Conservation (phyloP, 805 yeast species). For the Starmerella davenportii region DNA sequence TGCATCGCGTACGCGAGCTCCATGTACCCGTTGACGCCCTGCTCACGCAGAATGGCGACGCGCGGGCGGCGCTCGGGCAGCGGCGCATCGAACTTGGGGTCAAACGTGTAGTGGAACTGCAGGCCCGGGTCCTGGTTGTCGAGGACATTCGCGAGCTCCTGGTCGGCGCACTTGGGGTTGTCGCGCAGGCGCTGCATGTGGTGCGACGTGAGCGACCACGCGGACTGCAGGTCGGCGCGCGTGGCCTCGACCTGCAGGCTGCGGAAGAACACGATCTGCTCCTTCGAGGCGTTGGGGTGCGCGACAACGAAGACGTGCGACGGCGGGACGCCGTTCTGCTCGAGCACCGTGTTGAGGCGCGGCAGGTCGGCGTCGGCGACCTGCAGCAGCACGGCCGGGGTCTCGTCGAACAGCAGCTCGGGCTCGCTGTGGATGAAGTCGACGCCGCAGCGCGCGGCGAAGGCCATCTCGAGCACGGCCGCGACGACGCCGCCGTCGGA, state of each 20-base stretch:
- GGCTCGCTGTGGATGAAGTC: constrained; percentile 31
- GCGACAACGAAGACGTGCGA: constrained; percentile 48
- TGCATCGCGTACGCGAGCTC: constrained; percentile 97
- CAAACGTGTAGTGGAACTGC: constrained; percentile 57
- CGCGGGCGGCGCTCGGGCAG: constrained; percentile 39
- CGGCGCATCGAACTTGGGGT: constrained; percentile 28
- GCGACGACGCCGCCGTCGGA: constrained; percentile 91
- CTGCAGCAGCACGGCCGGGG: constrained; percentile 93
- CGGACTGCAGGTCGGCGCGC: constrained; percentile 57
- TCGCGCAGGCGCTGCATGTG: constrained; percentile 83
- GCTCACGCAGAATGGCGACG: constrained; percentile 93
- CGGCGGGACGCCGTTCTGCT: constrained; percentile 38
- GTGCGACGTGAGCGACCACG: constrained; percentile 79
- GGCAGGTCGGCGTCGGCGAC: constrained; percentile 33
- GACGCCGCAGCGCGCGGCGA: constrained; percentile 82
- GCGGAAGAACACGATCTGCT: constrained; percentile 35
- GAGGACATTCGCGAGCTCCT: constrained; percentile 55
- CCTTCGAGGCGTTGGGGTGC: constrained; percentile 31
- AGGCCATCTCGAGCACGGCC: constrained; percentile 85
- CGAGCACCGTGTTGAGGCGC: constrained; percentile 38
- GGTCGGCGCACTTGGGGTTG: constrained; percentile 76
- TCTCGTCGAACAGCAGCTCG: constrained; percentile 69
- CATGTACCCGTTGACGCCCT: constrained; percentile 94
- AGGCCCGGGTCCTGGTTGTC: constrained; percentile 88
- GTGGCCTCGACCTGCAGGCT: constrained; percentile 28